Evolutionary conservation across 2,329 filamentous ascomycete species (phyloP), one percentile per base, ranked within the genome.

Genomic region (Zalaria sp.): DNA sequence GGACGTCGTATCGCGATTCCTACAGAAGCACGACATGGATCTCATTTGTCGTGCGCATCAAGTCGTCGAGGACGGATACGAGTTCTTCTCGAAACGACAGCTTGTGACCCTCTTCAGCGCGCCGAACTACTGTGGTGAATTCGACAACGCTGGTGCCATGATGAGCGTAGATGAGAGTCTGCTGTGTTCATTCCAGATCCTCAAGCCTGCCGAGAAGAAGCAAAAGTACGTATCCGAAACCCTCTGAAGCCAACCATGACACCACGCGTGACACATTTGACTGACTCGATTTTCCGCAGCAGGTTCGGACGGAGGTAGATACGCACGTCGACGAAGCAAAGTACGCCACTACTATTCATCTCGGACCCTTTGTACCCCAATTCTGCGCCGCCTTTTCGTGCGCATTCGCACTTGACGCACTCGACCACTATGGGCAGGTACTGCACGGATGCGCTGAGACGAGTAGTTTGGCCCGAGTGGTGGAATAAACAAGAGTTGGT

Each of bases 161-260:
- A 96, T 98, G 91, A 95, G 88, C 60, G 91, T 98, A 34, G 91
- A 96, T 62, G 91, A 96, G 73, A 95, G 88, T 64, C 69, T 98
- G 65, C 74, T 98, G 58, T 98, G 91, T 74, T 95, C 88, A 49
- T 98, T 98, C 81, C 91, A 96, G 83, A 96, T 98, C 62, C 75
- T 98, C 72, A 98, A 96, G 74, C 91, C 91, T 60, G 91, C 91
- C 66, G 91, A 98, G 78, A 98, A 98, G 81, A 98, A 98, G 81
- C 89, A 95, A 85, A 96, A 96, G 88, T 96, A 93, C 74, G 88
- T 44, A 25, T 5, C 2, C 34, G 27, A 6, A 34, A 32, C 25
- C n/a, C 10, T 25, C 9, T 25, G 25, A 10, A 36, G 10, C 27
- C 2, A 11, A 4, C 4, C 29, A 6, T 18, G 18, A 18, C 18